Conservation (phyloP, 768 basidiomycete genomes). For the Suillus tomentosus region DNA sequence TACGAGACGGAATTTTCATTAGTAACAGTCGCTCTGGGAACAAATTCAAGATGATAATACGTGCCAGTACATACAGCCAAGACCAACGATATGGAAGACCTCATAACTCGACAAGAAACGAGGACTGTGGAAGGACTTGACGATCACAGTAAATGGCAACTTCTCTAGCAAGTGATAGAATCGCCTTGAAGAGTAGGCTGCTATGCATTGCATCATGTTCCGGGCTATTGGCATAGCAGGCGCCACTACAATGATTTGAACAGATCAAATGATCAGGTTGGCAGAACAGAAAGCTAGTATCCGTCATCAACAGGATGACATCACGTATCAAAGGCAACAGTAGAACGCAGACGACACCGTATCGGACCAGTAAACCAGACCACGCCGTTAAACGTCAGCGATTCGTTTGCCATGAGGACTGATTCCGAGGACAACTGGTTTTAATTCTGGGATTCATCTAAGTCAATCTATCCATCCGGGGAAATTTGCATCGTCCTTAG, state of each 20-base stretch:
- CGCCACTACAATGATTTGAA: neutral
- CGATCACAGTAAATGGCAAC: neutral
- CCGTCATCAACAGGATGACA: neutral
- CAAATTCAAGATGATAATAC: neutral
- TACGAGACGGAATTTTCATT: conserved; percentile 4
- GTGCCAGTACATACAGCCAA: neutral
- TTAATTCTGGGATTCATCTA: neutral
- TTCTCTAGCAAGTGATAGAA: neutral
- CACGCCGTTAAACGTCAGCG: neutral
- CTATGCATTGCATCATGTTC: neutral
- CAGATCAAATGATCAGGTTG: neutral
- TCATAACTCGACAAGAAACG: neutral
- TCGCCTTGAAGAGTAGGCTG: neutral
- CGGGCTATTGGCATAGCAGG: neutral
- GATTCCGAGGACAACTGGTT: neutral
- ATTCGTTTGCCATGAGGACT: neutral
- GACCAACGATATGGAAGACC: neutral
- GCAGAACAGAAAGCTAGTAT: neutral
- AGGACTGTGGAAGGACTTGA: neutral
- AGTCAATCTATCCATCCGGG: conserved; percentile 1
- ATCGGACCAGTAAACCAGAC: conserved; percentile 4
- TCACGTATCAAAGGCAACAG: conserved; percentile 1
- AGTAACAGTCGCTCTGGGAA: conserved; percentile 9
- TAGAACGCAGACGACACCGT: neutral
- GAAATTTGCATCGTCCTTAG: conserved; percentile 5